A percentile compares a stretch with the other conserved stretches of the same genome.
Conservation (phyloP, 257 asterid genomes). For the Misopates orontium region DNA sequence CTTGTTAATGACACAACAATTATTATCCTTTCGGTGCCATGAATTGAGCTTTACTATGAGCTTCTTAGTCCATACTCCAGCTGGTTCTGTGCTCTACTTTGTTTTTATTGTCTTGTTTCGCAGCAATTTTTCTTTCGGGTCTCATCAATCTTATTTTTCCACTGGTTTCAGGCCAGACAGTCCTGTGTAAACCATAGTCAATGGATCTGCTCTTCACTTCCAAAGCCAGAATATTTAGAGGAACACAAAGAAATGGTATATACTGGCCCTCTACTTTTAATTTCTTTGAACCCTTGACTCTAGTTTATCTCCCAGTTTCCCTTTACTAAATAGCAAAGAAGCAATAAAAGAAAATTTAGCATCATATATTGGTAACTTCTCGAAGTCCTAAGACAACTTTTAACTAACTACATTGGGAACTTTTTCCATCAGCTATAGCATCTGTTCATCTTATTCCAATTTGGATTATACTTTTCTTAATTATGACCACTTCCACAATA, state of each 20-base stretch:
- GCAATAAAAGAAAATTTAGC: background rate
- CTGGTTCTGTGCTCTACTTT: background rate
- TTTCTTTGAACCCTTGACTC: constrained; percentile 8
- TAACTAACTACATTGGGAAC: background rate
- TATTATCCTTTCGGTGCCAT: background rate
- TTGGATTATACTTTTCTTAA: constrained; percentile 9
- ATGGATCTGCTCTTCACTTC: constrained; percentile 44
- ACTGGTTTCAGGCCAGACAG: constrained; percentile 55
- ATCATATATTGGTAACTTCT: background rate
- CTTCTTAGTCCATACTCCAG: constrained; percentile 1
- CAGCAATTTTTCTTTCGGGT: background rate
- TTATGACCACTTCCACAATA: constrained; percentile 14
- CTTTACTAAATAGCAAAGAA: constrained; percentile 15
- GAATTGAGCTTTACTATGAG: background rate
- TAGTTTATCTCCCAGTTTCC: background rate
- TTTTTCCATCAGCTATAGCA: constrained; percentile 2
- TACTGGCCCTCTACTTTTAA: constrained; percentile 16
- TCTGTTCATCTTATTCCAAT: background rate
- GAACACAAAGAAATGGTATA: constrained; percentile 64
- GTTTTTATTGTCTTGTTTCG: background rate
- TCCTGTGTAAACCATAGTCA: constrained; percentile 44
- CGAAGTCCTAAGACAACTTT: background rate
- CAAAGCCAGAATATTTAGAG: constrained; percentile 48
- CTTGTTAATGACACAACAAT: background rate
- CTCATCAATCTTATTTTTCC: background rate